phyloP scores from a whole-genome alignment of 2,329 filamentous ascomycete species.

The Fusarium mangiferae region DNA sequence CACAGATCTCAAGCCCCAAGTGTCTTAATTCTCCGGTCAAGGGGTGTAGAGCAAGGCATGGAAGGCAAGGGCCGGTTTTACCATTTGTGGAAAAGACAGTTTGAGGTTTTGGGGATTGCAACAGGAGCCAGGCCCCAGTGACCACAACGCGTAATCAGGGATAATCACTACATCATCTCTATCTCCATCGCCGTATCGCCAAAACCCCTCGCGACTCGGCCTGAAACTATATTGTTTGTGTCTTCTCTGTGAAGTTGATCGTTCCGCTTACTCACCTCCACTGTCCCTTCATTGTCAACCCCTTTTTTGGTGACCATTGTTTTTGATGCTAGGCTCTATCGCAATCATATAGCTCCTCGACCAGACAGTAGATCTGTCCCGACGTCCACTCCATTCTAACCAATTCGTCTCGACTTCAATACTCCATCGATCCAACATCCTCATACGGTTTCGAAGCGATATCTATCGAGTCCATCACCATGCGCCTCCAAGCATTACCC shows the following conservation, averaged over 20 bases:
- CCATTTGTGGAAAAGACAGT: constrained; percentile 33
- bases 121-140: constrained; percentile 8
- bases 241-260: neutral
- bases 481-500: constrained; percentile 44
- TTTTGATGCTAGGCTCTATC: constrained; percentile 17
- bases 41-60: neutral
- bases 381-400: neutral
- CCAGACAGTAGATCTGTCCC: constrained; percentile 14
- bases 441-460: neutral
- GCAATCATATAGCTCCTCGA: neutral
- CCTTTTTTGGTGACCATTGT: constrained; percentile 9
- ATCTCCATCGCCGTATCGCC: neutral
- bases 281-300: neutral
- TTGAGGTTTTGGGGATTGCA: constrained; percentile 29
- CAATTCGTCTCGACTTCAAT: neutral
- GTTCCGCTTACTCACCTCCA: neutral
- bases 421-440: neutral
- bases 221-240: constrained; percentile 2
- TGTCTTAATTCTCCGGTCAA: neutral
- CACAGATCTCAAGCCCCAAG: constrained; percentile 11
- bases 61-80: neutral
- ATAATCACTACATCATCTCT: neutral
- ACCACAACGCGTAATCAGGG: constrained; percentile 36
- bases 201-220: neutral
- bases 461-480: constrained; percentile 23